Percentiles rank a stretch among this genome's conserved stretches.
Conservation (phyloP, 345 rosid species). For the Nephelium lappaceum region DNA sequence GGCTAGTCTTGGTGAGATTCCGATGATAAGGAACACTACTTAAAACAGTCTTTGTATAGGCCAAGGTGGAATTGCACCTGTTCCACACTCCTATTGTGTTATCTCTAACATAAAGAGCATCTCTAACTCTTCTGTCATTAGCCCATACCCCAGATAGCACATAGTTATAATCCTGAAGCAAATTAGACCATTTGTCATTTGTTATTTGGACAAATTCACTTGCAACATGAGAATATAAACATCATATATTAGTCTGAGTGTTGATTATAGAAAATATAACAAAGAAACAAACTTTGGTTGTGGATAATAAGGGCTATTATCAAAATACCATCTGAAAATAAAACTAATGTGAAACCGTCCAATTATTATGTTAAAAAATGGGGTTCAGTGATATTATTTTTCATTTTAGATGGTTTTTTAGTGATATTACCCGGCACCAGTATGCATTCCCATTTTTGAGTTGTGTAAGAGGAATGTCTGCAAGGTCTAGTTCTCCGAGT, state of each 20-base stretch:
- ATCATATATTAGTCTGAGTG: no score
- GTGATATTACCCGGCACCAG: conserved; percentile 38
- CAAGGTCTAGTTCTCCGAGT: conserved; percentile 22
- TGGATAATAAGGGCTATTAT: no score
- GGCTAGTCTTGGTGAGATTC: conserved; percentile 26
- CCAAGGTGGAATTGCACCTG: conserved; percentile 36
- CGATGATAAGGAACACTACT: conserved; percentile 27
- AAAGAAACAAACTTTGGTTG: no score
- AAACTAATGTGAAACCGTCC: no score
- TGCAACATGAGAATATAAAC: no score
- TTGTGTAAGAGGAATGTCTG: conserved; percentile 20
- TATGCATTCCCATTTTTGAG: conserved; percentile 7
- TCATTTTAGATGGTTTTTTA: no score
- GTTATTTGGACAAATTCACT: no score
- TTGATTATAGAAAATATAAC: no score
- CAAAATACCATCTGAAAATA: no score
- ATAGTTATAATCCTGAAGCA: conserved; percentile 37
- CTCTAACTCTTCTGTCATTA: conserved; percentile 31
- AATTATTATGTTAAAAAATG: no score
- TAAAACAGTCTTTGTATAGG: conserved; percentile 36
- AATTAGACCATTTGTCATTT: neutral
- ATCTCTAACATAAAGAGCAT: conserved; percentile 39
- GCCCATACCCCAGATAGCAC: conserved; percentile 42
- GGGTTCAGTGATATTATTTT: no score
- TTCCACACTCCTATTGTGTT: conserved; percentile 35